These are phyloP conservation scores for Pseudogymnoascus sp. DNA, from an alignment of 2,329 filamentous ascomycete species.

Conservation along the genomic window DNA sequence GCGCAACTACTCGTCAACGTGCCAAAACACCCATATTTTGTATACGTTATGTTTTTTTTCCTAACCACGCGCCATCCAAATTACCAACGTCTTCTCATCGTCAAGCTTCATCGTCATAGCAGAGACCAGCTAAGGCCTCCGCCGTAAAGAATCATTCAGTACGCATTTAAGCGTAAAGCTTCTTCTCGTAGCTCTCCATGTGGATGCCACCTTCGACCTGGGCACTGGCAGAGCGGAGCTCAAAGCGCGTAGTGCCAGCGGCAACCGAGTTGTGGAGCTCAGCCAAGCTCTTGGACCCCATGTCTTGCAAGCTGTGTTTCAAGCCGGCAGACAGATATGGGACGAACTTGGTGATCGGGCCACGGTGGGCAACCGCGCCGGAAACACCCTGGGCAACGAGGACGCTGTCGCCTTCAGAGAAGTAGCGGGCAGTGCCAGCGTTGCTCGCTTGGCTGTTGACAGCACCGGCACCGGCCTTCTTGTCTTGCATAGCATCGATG, in stretches of 20 bases:
- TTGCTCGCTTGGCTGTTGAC: conserved; percentile 74
- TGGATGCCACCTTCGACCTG: conserved; percentile 96
- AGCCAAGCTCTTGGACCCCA: conserved; percentile 71
- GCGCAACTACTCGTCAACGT: conserved; percentile 2
- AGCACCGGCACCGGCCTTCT: conserved; percentile 72
- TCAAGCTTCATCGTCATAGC: background rate
- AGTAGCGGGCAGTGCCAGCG: conserved; percentile 94
- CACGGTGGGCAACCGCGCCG: conserved; percentile 70
- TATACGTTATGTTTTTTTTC: conserved; percentile 2
- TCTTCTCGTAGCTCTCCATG: conserved; percentile 99
- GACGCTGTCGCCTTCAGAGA: conserved; percentile 91
- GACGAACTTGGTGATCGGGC: conserved; percentile 86
- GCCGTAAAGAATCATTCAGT: background rate
- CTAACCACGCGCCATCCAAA: conserved; percentile 4
- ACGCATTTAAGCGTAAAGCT: conserved; percentile 72
- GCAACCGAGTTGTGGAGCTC: conserved; percentile 68
- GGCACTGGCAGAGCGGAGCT: conserved; percentile 86
- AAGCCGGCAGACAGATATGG: conserved; percentile 92
- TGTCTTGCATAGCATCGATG: conserved; percentile 99
- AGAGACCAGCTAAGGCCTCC: conserved; percentile 6
- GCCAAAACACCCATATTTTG: conserved; percentile 8
- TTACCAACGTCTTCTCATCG: background rate
- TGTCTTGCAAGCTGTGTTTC: conserved; percentile 96
- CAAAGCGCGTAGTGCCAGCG: conserved; percentile 74
- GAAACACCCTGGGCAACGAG: conserved; percentile 95